Evolutionary conservation across 805 yeast genomes (phyloP).

Genomic region (Saccharomycopsis sp.): DNA sequence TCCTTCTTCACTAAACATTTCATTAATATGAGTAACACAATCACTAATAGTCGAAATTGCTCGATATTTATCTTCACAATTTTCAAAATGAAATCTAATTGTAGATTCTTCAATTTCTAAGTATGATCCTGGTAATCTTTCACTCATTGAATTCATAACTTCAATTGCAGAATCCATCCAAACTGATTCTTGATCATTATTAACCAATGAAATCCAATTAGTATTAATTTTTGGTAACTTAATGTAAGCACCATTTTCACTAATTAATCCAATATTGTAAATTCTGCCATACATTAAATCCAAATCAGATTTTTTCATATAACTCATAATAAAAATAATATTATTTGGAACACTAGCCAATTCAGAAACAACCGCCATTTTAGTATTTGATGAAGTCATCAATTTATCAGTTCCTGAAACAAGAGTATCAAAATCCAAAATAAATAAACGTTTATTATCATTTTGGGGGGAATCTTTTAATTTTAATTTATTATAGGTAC

Average conservation of each 20-base stretch:
- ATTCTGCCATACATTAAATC: conserved; percentile 59
- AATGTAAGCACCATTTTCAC: conserved; percentile 83
- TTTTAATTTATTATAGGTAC: conserved; percentile 23
- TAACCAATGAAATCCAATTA: conserved; percentile 54
- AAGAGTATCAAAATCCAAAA: conserved; percentile 40
- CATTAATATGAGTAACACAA: conserved; percentile 75
- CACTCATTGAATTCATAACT: conserved; percentile 50
- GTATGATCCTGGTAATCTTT: conserved; percentile 71
- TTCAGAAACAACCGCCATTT: conserved; percentile 46
- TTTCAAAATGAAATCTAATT: conserved; percentile 65
- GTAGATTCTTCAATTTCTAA: conserved; percentile 68
- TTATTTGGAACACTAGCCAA: conserved; percentile 48
- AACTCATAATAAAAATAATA: conserved; percentile 62
- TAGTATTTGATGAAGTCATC: conserved; percentile 38
- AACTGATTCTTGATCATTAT: conserved; percentile 38
- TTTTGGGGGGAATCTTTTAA: too few relatives aligned
- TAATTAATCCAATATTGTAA: conserved; percentile 68
- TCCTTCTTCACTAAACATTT: conserved; percentile 47
- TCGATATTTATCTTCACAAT: conserved; percentile 52
- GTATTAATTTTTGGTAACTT: conserved; percentile 31
- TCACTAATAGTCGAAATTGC: conserved; percentile 69
- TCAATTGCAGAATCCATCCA: conserved; percentile 54
- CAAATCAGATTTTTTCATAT: conserved; percentile 51
- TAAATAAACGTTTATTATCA: conserved; percentile 29
- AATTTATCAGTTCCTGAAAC: conserved; percentile 20